These are phyloP conservation scores for Aspergillus puulaauensis DNA, from an alignment of 2,329 filamentous ascomycete genomes.

Conservation along the genomic window DNA sequence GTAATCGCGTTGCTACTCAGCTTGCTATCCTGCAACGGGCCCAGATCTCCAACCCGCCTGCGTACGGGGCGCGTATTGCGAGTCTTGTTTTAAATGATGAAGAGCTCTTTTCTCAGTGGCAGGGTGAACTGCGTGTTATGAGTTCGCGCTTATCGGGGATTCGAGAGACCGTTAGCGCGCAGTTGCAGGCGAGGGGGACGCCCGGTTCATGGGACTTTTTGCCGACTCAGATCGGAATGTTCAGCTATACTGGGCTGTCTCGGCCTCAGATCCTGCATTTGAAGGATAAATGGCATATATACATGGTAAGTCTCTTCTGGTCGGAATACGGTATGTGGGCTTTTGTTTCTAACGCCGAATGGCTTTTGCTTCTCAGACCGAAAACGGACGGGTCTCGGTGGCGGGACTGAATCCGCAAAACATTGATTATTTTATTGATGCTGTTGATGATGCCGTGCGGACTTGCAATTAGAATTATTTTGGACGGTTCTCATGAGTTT, in stretches of 20 bases:
- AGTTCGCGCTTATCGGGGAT: slow-evolving; percentile 91
- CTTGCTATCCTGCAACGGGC: slow-evolving; percentile 92
- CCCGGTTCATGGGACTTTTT: slow-evolving; percentile 96
- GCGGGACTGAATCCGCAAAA: slow-evolving; percentile 90
- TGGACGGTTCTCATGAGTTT: too few species aligned
- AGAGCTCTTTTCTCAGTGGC: slow-evolving; percentile 83
- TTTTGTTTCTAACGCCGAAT: background rate
- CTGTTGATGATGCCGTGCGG: slow-evolving; percentile 77
- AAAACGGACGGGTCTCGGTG: slow-evolving; percentile 98
- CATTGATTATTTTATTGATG: slow-evolving; percentile 87
- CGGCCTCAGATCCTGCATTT: slow-evolving; percentile 49
- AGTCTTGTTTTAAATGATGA: slow-evolving; percentile 79
- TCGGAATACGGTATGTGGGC: background rate
- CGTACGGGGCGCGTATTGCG: slow-evolving; percentile 90
- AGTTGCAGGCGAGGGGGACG: slow-evolving; percentile 80
- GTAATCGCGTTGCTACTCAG: slow-evolving; percentile 73
- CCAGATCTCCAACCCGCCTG: slow-evolving; percentile 95
- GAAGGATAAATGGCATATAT: slow-evolving; percentile 51
- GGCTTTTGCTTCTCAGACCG: slow-evolving; percentile 55
- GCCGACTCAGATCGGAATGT: slow-evolving; percentile 99
- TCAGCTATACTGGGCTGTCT: slow-evolving; percentile 70
- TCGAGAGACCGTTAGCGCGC: slow-evolving; percentile 61
- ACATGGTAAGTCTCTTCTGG: slow-evolving; percentile 40
- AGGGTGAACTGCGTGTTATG: slow-evolving; percentile 89
- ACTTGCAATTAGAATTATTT: too few species aligned